These are phyloP conservation scores for Coemansia sp. DNA, from an alignment of 192 early-diverging fungal genomes.

Conservation along the genomic window DNA sequence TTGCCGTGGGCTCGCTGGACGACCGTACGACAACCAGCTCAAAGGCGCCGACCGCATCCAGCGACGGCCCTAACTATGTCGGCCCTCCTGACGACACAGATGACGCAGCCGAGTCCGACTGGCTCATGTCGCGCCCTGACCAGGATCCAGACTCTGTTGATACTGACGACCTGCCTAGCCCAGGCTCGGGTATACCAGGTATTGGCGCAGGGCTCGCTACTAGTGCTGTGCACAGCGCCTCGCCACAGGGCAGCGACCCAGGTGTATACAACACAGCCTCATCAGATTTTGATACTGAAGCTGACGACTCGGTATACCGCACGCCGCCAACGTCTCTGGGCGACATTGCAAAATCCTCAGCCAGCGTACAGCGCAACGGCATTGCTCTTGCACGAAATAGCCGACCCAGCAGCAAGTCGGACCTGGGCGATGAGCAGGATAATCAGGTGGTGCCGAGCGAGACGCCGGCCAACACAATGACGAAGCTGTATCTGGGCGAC, in stretches of 20 bases:
- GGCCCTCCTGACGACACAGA: conserved; percentile 15
- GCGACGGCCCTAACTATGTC: conserved; percentile 11
- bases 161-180: conserved; percentile 24
- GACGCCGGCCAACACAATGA: conserved; percentile 41
- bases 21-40: conserved; percentile 29
- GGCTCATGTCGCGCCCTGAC: conserved; percentile 34
- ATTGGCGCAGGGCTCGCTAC: conserved; percentile 3
- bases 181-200: conserved; percentile 24
- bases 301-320: conserved; percentile 51
- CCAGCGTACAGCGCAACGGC: conserved; percentile 6
- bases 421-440: not conserved
- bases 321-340: conserved; percentile 51
- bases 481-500: conserved; percentile 47
- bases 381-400: conserved; percentile 6
- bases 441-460: conserved; percentile 30
- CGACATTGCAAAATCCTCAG: conserved; percentile 24
- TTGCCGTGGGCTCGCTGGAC: conserved; percentile 39
- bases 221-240: not conserved
- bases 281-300: conserved; percentile 48
- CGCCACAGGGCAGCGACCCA: conserved; percentile 23
- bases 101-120: conserved; percentile 33
- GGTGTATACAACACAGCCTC: conserved; percentile 33
- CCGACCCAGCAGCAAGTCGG: conserved; percentile 5
- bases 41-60: conserved; percentile 22
- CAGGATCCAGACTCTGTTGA: conserved; percentile 5